Base-by-base conservation (phyloP, 305 asterid genomes). In the Solanum hybrid region DNA sequence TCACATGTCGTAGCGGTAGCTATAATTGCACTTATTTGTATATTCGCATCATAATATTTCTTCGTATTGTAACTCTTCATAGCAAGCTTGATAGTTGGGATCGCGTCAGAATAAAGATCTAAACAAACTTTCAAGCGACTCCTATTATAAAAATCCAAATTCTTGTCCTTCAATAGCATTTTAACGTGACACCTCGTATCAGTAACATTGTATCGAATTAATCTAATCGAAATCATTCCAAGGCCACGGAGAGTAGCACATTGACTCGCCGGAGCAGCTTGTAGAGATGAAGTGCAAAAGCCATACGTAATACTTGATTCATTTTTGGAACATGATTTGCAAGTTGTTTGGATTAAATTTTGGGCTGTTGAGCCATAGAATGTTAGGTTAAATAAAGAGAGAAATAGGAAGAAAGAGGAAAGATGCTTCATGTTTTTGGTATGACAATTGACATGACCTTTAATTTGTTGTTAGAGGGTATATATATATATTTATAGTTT, bases 261-360 rank as follows among this genome's bases (percentile, higher is more conserved):
- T 3, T 46, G 93, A 94, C 97, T 94, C 11, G 96, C 97, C 0
- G 98, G 98, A 34, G 98, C 98, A 0, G 97, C 95, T 81, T 94
- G 96, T 2, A 97, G 94, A 13, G 99, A 95, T 0, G 96, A 91
- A 2, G 84, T 83, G 94, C 99, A 97, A 93, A 96, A 96, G 33
- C 10, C 77, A 91, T 51, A 92, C 84, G 92, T 87, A 90, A 96
- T 92, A 95, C 94, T 97, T 3, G 98, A 94, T 34, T 94, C 93
- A 40, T 9, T 90, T 12, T 89, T 86, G 0, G 97, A 82, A n/a
- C 34, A 85, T 16, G 88, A 39, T 91, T 75, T 90, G 95, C 99
- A 97, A 5, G 93, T 92, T 16, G 94, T 34, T 34, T 89, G 69
- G 91, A 97, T 95, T 9, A 95, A 91, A 37, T n/a, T 90, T 26